Conservation (phyloP, 2,329 filamentous ascomycete species). For the Pseudohalonectria lignicola region DNA sequence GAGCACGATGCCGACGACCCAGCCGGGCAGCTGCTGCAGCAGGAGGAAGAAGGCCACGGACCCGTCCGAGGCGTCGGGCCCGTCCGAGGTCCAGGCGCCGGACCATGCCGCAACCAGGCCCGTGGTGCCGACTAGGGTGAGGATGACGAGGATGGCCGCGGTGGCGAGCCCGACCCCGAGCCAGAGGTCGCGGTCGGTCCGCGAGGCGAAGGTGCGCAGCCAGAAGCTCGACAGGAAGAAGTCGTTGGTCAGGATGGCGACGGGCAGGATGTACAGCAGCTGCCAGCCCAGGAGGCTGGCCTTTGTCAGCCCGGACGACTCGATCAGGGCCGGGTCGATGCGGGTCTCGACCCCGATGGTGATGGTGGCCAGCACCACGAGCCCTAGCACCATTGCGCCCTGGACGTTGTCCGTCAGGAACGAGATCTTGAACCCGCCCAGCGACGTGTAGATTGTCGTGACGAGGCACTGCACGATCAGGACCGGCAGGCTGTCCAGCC, state of each 20-base stretch:
- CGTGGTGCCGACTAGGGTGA: constrained; percentile 61
- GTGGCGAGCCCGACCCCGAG: constrained; percentile 62
- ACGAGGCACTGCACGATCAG: constrained; percentile 69
- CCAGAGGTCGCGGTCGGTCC: constrained; percentile 67
- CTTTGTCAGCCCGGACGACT: constrained; percentile 57
- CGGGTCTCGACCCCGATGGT: constrained; percentile 66
- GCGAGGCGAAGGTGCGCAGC: constrained; percentile 73
- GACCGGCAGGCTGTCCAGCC: constrained; percentile 61
- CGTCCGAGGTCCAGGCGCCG: constrained; percentile 56
- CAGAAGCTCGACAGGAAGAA: constrained; percentile 81
- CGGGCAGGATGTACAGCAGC: constrained; percentile 71
- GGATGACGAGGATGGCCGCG: constrained; percentile 52
- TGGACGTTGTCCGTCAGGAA: constrained; percentile 79
- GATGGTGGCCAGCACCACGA: constrained; percentile 67
- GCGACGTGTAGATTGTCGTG: constrained; percentile 74
- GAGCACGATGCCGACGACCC: constrained; percentile 74
- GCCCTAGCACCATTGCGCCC: constrained; percentile 62
- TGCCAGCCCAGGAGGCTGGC: constrained; percentile 70
- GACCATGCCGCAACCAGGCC: constrained; percentile 73
- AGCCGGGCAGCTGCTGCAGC: constrained; percentile 59
- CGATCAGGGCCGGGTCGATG: constrained; percentile 58
- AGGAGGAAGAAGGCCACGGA: constrained; percentile 67
- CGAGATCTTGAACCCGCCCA: constrained; percentile 75
- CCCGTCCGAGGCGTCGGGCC: constrained; percentile 38
- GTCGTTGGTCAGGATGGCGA: constrained; percentile 74